Percentiles rank a stretch among this genome's conserved stretches.
Conservation (phyloP, 2,329 filamentous ascomycete species). For the Plenodomus tracheiphilus region DNA sequence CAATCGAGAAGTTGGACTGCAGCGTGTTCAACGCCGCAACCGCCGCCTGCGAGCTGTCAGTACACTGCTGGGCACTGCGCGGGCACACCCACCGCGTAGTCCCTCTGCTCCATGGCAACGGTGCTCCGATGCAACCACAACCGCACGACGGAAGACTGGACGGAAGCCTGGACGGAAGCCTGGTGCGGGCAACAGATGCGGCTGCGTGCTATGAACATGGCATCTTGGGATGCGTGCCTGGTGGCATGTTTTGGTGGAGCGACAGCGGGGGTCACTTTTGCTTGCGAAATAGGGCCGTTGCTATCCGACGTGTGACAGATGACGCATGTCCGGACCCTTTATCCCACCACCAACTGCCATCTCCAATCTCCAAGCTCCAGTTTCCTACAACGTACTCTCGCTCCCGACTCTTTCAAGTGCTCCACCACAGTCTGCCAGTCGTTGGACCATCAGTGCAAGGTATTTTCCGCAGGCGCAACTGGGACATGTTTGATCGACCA, state of each 20-base stretch:
- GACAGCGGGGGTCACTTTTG: constrained; percentile 19
- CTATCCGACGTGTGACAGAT: no score
- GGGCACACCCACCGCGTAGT: constrained; percentile 37
- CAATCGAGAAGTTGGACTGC: constrained; percentile 76
- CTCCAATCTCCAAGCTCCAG: no score
- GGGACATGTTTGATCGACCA: no score
- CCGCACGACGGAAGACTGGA: no score
- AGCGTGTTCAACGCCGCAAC: constrained; percentile 74
- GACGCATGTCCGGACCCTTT: constrained; percentile 13
- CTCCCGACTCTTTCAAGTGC: no score
- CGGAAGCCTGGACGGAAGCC: no score
- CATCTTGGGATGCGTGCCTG: constrained; percentile 1
- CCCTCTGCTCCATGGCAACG: constrained; percentile 35
- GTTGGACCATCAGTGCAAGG: no score
- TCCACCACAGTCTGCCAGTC: no score
- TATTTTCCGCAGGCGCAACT: no score
- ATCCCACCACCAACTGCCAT: no score
- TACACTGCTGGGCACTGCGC: background rate
- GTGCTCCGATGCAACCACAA: constrained; percentile 19
- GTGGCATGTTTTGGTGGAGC: background rate
- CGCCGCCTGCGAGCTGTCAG: constrained; percentile 59
- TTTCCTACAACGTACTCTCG: no score
- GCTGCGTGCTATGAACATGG: constrained; percentile 35
- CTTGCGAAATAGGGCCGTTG: constrained; percentile 11
- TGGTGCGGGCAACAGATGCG: constrained; percentile 18